Evolutionary conservation across 805 yeast species (phyloP).

Genomic region (Maudiozyma barnettii): DNA sequence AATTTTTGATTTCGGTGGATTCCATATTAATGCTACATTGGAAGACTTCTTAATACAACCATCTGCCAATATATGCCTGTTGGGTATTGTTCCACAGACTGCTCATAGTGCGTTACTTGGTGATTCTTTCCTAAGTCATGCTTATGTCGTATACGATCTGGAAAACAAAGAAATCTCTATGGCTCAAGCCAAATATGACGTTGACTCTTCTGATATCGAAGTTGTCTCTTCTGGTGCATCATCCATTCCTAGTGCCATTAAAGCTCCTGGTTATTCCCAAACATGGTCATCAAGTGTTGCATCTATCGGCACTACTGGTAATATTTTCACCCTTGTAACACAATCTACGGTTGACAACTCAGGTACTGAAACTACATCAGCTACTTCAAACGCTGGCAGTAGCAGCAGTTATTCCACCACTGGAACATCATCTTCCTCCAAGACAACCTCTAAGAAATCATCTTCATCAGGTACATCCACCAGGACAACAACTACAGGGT

Average conservation of each 20-base stretch:
- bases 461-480: slow-evolving; percentile 1
- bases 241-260: slow-evolving; percentile 39
- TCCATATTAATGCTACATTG: slow-evolving; percentile 42
- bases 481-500: neutral
- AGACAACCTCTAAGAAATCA: neutral
- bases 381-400: slow-evolving; percentile 1
- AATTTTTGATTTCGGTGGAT: slow-evolving; percentile 51
- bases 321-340: slow-evolving; percentile 15
- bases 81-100: slow-evolving; percentile 31
- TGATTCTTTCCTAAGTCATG: slow-evolving; percentile 46
- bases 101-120: slow-evolving; percentile 36
- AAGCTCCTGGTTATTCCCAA: slow-evolving; percentile 39
- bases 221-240: slow-evolving; percentile 9
- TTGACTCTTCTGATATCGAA: slow-evolving; percentile 17
- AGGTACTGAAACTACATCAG: neutral
- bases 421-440: neutral
- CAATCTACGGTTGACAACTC: neutral
- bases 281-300: slow-evolving; percentile 30
- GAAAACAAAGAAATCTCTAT: slow-evolving; percentile 48
- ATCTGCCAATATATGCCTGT: slow-evolving; percentile 30
- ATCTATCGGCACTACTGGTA: slow-evolving; percentile 20
- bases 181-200: slow-evolving; percentile 35
- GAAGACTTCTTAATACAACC: slow-evolving; percentile 22
- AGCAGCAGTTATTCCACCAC: neutral
- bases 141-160: slow-evolving; percentile 59